A percentile compares a stretch with the other conserved stretches of the same genome.
phyloP scores from a whole-genome alignment of 1,284 basidiomycete genomes.

The Irpex lacteus region DNA sequence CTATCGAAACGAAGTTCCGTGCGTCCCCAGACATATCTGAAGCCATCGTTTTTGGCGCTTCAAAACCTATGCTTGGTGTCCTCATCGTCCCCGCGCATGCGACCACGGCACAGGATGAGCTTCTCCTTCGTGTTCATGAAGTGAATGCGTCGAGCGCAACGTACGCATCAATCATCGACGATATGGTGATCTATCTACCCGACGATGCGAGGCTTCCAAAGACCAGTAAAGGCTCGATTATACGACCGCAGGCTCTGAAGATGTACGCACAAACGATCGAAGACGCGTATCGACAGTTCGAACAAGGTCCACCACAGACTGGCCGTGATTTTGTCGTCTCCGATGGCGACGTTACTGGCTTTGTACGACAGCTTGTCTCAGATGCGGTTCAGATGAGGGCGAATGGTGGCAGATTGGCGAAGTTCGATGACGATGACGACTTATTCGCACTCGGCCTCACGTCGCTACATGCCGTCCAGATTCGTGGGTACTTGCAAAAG shows the following conservation, averaged over 20 bases:
- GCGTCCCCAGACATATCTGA: conserved; percentile 11
- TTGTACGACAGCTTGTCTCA: not conserved
- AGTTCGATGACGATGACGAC: conserved; percentile 7
- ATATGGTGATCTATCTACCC: conserved; percentile 6
- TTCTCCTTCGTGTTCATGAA: not conserved
- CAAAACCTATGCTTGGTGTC: conserved; percentile 4
- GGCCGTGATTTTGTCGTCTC: not conserved
- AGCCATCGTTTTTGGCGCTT: conserved; percentile 12
- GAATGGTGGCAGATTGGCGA: not conserved
- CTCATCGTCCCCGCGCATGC: conserved; percentile 8
- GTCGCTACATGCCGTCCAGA: conserved; percentile 7
- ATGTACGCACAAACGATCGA: conserved; percentile 7
- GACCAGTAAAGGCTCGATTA: conserved; percentile 13
- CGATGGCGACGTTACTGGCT: not conserved
- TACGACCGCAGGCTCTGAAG: conserved; percentile 8
- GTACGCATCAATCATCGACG: conserved; percentile 7
- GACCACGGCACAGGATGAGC: not conserved
- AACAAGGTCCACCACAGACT: not conserved
- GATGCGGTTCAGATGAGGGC: not conserved
- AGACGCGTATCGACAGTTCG: conserved; percentile 8
- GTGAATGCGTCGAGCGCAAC: conserved; percentile 5
- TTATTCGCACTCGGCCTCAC: conserved; percentile 8
- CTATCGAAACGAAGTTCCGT: conserved; percentile 9
- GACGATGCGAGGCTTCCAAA: conserved; percentile 1
- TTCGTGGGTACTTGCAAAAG: conserved; percentile 8